phyloP scores from a whole-genome alignment of 148 eudicot species.

The Rhododendron ovatum region DNA sequence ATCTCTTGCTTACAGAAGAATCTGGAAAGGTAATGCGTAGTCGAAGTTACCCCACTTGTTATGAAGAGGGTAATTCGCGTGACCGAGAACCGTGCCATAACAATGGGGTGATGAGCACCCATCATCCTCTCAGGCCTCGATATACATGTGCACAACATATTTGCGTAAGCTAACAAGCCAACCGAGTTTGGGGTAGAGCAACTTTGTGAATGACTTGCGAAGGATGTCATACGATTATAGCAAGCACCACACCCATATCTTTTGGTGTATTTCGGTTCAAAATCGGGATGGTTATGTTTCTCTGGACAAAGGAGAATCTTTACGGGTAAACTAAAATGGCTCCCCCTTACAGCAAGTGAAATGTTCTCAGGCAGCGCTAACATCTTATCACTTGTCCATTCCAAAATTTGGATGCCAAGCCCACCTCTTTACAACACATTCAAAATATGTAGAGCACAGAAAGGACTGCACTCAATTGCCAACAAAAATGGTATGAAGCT shows the following conservation, averaged over 20 bases:
- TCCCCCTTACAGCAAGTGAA: too few species aligned
- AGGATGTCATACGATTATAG: too few species aligned
- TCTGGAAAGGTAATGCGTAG: background rate
- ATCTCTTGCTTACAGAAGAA: background rate
- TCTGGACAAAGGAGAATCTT: background rate
- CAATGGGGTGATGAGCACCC: background rate
- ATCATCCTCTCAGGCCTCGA: too few species aligned
- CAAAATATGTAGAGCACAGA: background rate
- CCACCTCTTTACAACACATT: background rate
- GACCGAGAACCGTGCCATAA: background rate
- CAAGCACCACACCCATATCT: too few species aligned
- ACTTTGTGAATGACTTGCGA: too few species aligned
- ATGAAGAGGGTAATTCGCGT: background rate
- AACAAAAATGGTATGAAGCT: background rate
- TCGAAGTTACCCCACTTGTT: background rate
- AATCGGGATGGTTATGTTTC: background rate
- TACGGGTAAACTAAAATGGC: too few species aligned
- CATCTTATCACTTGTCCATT: background rate
- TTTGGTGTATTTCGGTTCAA: background rate
- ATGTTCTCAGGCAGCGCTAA: too few species aligned
- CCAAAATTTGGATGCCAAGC: background rate
- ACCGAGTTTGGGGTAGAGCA: too few species aligned
- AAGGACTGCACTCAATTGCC: background rate
- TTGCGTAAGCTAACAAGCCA: too few species aligned
- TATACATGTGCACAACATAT: too few species aligned